Conservation (phyloP, 2,329 filamentous ascomycete genomes). For the Ophiognomonia clavigignenti-juglandacearum region DNA sequence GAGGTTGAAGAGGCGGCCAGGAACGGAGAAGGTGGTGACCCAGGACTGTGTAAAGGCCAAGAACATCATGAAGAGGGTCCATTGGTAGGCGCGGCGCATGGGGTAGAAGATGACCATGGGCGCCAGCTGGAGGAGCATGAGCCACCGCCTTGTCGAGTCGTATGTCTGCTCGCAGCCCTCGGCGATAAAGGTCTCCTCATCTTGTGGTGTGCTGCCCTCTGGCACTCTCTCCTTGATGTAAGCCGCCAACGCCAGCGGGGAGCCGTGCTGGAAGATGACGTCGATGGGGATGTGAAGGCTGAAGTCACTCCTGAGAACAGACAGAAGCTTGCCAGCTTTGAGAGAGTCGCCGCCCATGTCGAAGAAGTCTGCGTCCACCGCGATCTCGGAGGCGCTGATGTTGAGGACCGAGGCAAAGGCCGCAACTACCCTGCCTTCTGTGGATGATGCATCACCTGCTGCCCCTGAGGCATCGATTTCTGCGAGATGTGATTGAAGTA, state of each 20-base stretch:
- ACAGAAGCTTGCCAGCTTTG: conserved; percentile 46
- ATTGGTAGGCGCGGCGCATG: conserved; percentile 44
- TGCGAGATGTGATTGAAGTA: background rate
- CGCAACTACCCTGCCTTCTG: conserved; percentile 35
- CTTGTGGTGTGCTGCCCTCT: background rate
- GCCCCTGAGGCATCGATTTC: background rate
- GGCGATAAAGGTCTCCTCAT: conserved; percentile 1
- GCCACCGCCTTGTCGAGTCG: conserved; percentile 44
- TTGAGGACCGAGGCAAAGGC: conserved; percentile 42
- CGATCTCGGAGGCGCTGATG: conserved; percentile 33
- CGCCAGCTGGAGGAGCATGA: conserved; percentile 46
- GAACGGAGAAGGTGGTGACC: conserved; percentile 32
- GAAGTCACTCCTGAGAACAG: conserved; percentile 44
- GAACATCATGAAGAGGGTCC: conserved; percentile 46
- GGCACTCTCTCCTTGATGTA: conserved; percentile 5
- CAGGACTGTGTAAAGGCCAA: conserved; percentile 36
- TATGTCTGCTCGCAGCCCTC: conserved; percentile 24
- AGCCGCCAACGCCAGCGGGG: conserved; percentile 33
- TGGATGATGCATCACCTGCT: conserved; percentile 18
- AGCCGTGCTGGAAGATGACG: conserved; percentile 44
- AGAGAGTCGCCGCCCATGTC: conserved; percentile 50
- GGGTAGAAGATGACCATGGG: conserved; percentile 47
- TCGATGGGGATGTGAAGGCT: conserved; percentile 43
- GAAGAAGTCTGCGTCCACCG: conserved; percentile 43
- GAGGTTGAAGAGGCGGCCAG: conserved; percentile 44